Base-by-base conservation (phyloP, 2,329 filamentous ascomycete genomes). In the Teratosphaeria viscida region DNA sequence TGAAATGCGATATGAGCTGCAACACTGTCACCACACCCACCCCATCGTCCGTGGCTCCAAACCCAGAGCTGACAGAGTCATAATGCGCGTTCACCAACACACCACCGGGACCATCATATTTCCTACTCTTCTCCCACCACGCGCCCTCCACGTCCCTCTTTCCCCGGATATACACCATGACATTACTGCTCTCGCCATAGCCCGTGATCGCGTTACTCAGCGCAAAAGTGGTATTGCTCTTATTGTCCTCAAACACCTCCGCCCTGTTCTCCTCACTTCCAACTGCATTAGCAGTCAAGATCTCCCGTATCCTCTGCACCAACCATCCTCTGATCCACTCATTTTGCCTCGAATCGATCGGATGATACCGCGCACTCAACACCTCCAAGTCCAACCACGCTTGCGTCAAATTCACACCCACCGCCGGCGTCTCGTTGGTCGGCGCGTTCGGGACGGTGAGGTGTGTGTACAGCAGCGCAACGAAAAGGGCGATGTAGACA, bases 21-120 rank as follows among this genome's bases (percentile, higher is more conserved):
- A 97, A 80, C 52, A 92, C 78, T 0, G 88, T 88, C n/a, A 95
- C 85, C 26, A 95, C 90, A 32, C 91, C 91, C 62, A 96, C 85
- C 7, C 92, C 94, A 73, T 96, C 90, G 69, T 99, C 94, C 2
- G 94, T 97, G 16, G 94, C 92, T 55, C 94, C 94, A 66, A 86
- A 96, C 1, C 90, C 92, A 2, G 91, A 95, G 14, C 91, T 89
- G 5, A 97, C 94, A 60, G 88, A 92, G 75, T 96, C 94, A 70
- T 94, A 96, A 71, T 97, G 94, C 19, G 92, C 92, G 72, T 96
- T 97, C 65, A 97, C 88, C 53, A 99, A 81, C 19, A 96, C 90
- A 35, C 91, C 90, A 19, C 89, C 88, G 62, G 52, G 53, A 8
- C 82, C 81, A 62, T 80, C 52, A 64, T 72, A 61, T 62, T 67